These are phyloP conservation scores for Coprinopsis marcescibilis DNA, from an alignment of 768 basidiomycete genomes.

Conservation along the genomic window DNA sequence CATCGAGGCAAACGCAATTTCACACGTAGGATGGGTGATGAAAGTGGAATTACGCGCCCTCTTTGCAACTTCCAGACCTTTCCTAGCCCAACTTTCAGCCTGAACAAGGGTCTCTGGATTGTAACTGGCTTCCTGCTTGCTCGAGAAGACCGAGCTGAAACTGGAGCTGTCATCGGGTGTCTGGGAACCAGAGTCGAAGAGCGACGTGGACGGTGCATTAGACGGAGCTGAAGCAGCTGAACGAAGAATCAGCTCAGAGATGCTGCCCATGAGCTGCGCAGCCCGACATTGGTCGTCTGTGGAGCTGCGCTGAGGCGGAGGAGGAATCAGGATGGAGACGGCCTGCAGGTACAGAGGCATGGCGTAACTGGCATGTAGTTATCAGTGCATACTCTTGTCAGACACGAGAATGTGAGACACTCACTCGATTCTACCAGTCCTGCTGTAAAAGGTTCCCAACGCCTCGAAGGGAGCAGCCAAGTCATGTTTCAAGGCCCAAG, in stretches of 20 bases:
- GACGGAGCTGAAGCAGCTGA: not conserved
- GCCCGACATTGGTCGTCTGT: constrained; percentile 54
- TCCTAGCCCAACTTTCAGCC: constrained; percentile 60
- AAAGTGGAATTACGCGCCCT: constrained; percentile 21
- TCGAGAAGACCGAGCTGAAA: not conserved
- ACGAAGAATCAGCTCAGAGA: constrained; percentile 39
- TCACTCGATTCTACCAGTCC: constrained; percentile 49
- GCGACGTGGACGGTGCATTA: not conserved
- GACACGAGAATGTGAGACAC: constrained; percentile 14
- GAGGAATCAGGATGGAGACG: constrained; percentile 52
- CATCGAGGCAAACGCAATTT: constrained; percentile 48
- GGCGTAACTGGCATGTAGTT: constrained; percentile 44
- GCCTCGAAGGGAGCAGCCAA: constrained; percentile 65
- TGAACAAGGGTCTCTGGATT: constrained; percentile 30
- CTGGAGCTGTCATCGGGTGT: not conserved
- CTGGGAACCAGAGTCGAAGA: not conserved
- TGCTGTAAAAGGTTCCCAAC: constrained; percentile 55
- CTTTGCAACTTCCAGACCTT: constrained; percentile 30
- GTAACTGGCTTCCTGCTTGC: constrained; percentile 19
- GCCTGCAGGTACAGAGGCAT: constrained; percentile 63
- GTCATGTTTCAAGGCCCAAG: constrained; percentile 55
- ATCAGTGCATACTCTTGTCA: constrained; percentile 6
- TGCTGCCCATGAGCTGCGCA: constrained; percentile 41
- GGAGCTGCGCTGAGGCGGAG: constrained; percentile 26
- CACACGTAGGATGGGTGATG: constrained; percentile 35